Base-by-base conservation (phyloP, 495 filamentous ascomycete species). In the Lindgomyces ingoldianus region DNA sequence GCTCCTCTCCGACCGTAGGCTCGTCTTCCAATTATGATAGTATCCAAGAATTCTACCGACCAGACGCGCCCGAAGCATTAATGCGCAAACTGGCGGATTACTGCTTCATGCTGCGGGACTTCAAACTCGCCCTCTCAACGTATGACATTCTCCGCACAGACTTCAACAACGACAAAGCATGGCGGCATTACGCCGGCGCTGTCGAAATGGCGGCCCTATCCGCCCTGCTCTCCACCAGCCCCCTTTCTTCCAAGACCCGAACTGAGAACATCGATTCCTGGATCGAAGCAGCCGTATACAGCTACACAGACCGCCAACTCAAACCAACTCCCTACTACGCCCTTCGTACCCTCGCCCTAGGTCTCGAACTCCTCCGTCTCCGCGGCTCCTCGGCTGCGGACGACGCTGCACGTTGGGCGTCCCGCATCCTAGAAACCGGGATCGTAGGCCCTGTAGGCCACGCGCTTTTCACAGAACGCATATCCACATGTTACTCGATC, bases 1-100 rank as follows among this genome's bases (percentile, higher is more conserved):
- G 85, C 1, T 74, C 79, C 0, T 75, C 74, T 22, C 81, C 83
- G 21, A 72, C 78, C 30, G 73, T 79, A 8, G 71, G 73, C 24
- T 77, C 77, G 4, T 67, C 70, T 45, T 64, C 80, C 29, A 96
- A 96, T 72, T 98, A 96, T 73, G 90, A 98, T 76, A 65, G 80
- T 39, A 68, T 83, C 16, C 82, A 84, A 51, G 88, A 91, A 8
- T 95, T 88, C 72, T 98, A 98, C 74, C 80, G 81, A n/a, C 89
- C 88, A 6, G 90, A 94, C 53, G 76, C 86, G 0, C 85, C 91
- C 0, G 94, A 98, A 78, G 91, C 94, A 16, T 81, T 91, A 55
- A 89, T 98, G 85, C 88, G 94, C 12, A 94, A 93, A 68, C 81
- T 98, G 50, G 94, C 91, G 14, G 94, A 98, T 71, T 98, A 91